Evolutionary conservation across 2,329 filamentous ascomycete genomes (phyloP).

Genomic region (Rhinocladiella mackenziei): DNA sequence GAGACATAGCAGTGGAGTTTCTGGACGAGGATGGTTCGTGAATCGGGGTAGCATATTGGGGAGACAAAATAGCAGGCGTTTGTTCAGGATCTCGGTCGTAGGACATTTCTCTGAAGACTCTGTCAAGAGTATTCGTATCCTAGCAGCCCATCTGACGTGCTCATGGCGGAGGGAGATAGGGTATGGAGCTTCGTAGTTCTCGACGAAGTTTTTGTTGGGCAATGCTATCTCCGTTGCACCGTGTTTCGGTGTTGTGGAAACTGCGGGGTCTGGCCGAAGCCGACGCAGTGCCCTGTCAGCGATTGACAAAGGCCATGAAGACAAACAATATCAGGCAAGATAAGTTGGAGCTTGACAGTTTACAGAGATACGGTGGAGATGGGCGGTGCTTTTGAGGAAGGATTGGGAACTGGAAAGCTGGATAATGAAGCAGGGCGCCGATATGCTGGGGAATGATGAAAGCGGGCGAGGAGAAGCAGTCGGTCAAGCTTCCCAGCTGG

Average conservation of each 20-base stretch:
- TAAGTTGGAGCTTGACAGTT: not conserved
- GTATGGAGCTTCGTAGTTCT: not conserved
- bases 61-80: constrained; percentile 22
- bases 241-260: constrained; percentile 16
- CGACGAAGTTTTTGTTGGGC: not conserved
- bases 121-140: constrained; percentile 4
- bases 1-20: constrained; percentile 29
- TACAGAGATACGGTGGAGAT: not conserved
- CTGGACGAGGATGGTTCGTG: constrained; percentile 20
- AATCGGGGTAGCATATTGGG: constrained; percentile 31
- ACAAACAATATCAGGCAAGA: not conserved
- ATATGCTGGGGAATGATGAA: constrained; percentile 13
- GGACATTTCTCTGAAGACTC: constrained; percentile 25
- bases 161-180: constrained; percentile 14
- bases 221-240: constrained; percentile 14
- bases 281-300: constrained; percentile 22
- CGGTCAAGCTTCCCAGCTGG: constrained; percentile 15
- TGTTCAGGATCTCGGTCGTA: constrained; percentile 25
- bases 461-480: constrained; percentile 11
- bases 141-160: constrained; percentile 17
- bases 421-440: not conserved
- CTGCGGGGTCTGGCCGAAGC: constrained; percentile 28
- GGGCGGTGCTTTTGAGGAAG: not conserved
- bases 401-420: not conserved
- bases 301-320: constrained; percentile 19